Percentiles rank a stretch among this genome's conserved stretches.
These are phyloP conservation scores for Phaseolus lunatus DNA, from an alignment of 306 rosid species.

Conservation along the genomic window DNA sequence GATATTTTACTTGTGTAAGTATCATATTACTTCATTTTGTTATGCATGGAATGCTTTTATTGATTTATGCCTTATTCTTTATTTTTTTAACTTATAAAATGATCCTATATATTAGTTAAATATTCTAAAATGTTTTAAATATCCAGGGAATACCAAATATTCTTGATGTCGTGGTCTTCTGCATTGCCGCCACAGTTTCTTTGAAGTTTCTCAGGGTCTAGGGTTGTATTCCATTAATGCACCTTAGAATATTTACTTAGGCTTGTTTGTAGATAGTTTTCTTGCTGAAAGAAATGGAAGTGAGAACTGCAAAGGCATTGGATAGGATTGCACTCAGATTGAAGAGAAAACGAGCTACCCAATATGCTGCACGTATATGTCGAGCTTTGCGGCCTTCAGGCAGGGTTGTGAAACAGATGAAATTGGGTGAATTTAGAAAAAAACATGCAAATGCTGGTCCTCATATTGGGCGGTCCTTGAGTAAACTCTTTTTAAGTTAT, in stretches of 20 bases:
- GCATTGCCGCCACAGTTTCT: slow-evolving; percentile 27
- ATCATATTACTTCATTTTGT: background rate
- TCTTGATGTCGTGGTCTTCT: slow-evolving; percentile 43
- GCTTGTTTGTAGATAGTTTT: slow-evolving; percentile 56
- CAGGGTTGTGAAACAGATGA: slow-evolving; percentile 58
- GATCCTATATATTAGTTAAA: slow-evolving; percentile 9
- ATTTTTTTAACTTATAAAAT: background rate
- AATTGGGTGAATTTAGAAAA: slow-evolving; percentile 48
- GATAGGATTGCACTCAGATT: slow-evolving; percentile 55
- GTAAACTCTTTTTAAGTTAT: slow-evolving; percentile 63
- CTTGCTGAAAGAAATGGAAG: slow-evolving; percentile 66
- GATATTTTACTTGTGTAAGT: slow-evolving; percentile 3
- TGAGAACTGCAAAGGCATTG: slow-evolving; percentile 65
- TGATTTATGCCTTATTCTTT: background rate
- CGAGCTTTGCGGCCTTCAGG: slow-evolving; percentile 46
- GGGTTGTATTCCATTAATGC: slow-evolving; percentile 43
- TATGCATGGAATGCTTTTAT: background rate
- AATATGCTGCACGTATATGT: slow-evolving; percentile 45
- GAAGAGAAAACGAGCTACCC: slow-evolving; percentile 67
- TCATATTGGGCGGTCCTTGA: slow-evolving; percentile 51
- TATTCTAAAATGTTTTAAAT: slow-evolving; percentile 38
- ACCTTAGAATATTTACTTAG: slow-evolving; percentile 54
- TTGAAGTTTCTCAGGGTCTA: slow-evolving; percentile 47
- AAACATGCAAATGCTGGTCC: slow-evolving; percentile 43
- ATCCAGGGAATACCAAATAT: slow-evolving; percentile 58